Percentiles rank a stretch among this genome's conserved stretches.
Evolutionary conservation across 768 basidiomycete species (phyloP).

Genomic region (Lactarius deliciosus): DNA sequence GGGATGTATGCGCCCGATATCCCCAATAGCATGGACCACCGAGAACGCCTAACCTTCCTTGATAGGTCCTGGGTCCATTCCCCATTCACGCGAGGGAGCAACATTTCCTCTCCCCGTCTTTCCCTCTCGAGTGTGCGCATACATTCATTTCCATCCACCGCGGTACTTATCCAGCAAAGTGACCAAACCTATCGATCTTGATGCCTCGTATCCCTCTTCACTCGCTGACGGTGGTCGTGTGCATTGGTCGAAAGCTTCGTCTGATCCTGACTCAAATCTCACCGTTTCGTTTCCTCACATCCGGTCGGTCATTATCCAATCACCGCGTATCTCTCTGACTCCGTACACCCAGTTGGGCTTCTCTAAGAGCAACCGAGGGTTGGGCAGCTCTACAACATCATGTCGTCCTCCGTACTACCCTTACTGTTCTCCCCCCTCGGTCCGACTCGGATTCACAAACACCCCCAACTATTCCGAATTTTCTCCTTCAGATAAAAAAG

Average conservation of each 20-base stretch:
- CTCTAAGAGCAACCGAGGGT: conserved; percentile 73
- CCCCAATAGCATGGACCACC: neutral
- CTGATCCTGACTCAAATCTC: conserved; percentile 48
- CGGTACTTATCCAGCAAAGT: conserved; percentile 38
- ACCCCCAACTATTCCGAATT: conserved; percentile 38
- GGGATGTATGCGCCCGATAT: conserved; percentile 72
- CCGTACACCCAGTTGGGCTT: conserved; percentile 56
- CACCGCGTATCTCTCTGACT: neutral
- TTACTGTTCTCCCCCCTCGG: conserved; percentile 56
- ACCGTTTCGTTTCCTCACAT: conserved; percentile 64
- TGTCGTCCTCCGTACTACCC: conserved; percentile 59
- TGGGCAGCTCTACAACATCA: conserved; percentile 89
- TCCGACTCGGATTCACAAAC: conserved; percentile 1
- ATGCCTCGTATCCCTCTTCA: conserved; percentile 60
- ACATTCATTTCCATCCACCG: neutral
- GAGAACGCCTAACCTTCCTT: conserved; percentile 1
- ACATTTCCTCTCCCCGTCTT: conserved; percentile 75
- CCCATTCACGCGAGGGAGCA: conserved; percentile 84
- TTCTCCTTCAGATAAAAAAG: conserved; percentile 62
- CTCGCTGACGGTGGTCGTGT: conserved; percentile 62
- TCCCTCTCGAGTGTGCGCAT: conserved; percentile 60
- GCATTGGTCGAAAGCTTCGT: conserved; percentile 51
- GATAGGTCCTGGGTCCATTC: conserved; percentile 77
- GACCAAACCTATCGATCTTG: conserved; percentile 49
- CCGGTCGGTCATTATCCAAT: conserved; percentile 41